Conservation (phyloP, 139 green algal genomes). For the Coccomyxa sp. region DNA sequence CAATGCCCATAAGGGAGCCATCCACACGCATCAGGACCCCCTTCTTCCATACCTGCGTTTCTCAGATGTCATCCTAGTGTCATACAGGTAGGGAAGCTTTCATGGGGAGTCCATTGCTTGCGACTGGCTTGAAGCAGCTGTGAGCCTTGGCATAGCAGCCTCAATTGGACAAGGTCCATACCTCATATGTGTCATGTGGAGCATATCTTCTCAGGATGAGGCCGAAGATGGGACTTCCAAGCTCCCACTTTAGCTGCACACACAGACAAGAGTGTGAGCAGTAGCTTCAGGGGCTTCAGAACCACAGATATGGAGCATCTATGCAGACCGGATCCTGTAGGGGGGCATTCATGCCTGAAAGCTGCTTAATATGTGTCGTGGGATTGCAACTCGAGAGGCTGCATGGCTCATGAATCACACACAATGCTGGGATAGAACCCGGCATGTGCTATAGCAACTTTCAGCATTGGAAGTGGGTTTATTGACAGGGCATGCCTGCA, state of each 20-base stretch:
- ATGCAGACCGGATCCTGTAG: neutral
- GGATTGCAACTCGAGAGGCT: neutral
- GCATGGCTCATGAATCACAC: neutral
- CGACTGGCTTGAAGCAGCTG: neutral
- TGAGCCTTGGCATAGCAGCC: neutral
- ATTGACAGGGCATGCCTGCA: neutral
- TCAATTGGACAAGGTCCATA: slow-evolving; percentile 15
- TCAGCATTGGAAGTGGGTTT: neutral
- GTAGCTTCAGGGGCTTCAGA: neutral
- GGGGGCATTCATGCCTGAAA: neutral
- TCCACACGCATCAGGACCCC: slow-evolving; percentile 61
- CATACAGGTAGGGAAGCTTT: neutral
- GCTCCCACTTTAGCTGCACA: slow-evolving; percentile 65
- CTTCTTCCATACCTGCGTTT: slow-evolving; percentile 27
- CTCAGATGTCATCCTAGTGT: neutral
- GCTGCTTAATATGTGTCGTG: neutral
- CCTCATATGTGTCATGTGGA: slow-evolving; percentile 74
- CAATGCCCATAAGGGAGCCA: slow-evolving; percentile 68
- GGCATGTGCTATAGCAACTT: neutral
- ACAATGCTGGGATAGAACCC: neutral
- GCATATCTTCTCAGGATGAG: slow-evolving; percentile 66
- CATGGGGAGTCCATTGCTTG: neutral
- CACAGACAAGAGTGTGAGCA: neutral
- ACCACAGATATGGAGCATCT: neutral
- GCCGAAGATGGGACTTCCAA: slow-evolving; percentile 65